Conservation (phyloP, 306 rosid species). For the Cicer judaicum region DNA sequence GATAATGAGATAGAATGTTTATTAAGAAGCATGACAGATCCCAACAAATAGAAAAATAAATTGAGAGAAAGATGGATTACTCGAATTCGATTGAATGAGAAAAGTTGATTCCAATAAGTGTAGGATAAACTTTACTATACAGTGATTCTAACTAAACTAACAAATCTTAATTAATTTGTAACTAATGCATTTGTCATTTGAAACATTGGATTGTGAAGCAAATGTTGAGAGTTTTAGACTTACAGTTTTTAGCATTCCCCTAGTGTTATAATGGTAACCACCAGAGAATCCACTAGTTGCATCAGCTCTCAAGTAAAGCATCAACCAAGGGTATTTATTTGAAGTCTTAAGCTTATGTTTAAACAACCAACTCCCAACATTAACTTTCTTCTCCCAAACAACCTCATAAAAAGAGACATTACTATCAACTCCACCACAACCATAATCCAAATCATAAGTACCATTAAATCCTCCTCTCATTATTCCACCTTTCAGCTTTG, state of each 20-base stretch:
- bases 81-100: too few relatives aligned
- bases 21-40: too few relatives aligned
- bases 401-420: constrained; percentile 70
- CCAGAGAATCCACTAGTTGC: constrained; percentile 84
- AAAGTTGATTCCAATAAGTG: too few relatives aligned
- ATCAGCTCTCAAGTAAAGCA: constrained; percentile 88
- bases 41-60: too few relatives aligned
- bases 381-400: constrained; percentile 75
- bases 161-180: too few relatives aligned
- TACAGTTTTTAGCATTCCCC: constrained; percentile 80
- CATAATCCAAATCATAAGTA: constrained; percentile 64
- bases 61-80: too few relatives aligned
- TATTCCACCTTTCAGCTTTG: constrained; percentile 46
- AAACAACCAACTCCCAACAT: constrained; percentile 78
- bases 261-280: constrained; percentile 86
- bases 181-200: too few relatives aligned
- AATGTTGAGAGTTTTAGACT: constrained; percentile 37
- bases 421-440: constrained; percentile 39
- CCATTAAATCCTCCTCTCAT: constrained; percentile 72
- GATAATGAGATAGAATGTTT: too few relatives aligned
- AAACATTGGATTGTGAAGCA: constrained; percentile 3
- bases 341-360: constrained; percentile 74
- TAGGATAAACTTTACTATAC: too few relatives aligned
- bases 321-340: constrained; percentile 80
- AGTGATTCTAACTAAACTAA: too few relatives aligned